Evolutionary conservation across 371 early-diverging fungal species (phyloP).

Genomic region (Actinomortierella ambigua): DNA sequence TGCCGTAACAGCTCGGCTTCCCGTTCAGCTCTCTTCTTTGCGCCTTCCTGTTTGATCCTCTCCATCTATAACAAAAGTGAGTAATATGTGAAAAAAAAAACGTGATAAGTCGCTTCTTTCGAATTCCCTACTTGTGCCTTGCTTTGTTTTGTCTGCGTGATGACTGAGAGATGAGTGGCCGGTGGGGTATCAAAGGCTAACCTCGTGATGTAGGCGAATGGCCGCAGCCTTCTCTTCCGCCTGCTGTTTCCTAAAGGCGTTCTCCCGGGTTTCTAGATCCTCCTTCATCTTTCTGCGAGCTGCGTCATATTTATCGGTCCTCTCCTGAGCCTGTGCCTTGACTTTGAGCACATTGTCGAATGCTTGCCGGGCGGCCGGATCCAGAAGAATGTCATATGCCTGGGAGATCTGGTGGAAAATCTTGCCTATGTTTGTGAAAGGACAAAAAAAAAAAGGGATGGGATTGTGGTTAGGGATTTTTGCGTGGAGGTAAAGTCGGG

Average conservation of each 20-base stretch:
- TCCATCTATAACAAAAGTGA: too few relatives aligned
- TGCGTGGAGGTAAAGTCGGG: too few relatives aligned
- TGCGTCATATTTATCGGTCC: constrained; percentile 31
- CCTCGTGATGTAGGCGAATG: constrained; percentile 29
- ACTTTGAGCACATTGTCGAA: constrained; percentile 37
- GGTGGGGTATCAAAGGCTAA: too few relatives aligned
- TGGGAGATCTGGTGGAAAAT: constrained; percentile 41
- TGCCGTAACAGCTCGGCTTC: constrained; percentile 33
- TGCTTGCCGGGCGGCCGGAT: constrained; percentile 40
- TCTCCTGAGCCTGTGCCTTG: constrained; percentile 35
- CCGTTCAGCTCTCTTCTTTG: constrained; percentile 20
- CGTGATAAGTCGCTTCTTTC: too few relatives aligned
- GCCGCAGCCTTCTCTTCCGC: constrained; percentile 33
- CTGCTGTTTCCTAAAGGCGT: constrained; percentile 35
- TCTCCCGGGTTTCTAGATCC: constrained; percentile 35
- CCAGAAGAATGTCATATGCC: constrained; percentile 38
- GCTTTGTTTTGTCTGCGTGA: too few relatives aligned
- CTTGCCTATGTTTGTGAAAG: constrained; percentile 15
- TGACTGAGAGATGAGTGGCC: too few relatives aligned
- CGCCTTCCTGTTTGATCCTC: constrained; percentile 27
- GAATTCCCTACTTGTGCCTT: too few relatives aligned
- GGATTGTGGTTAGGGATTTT: too few relatives aligned
- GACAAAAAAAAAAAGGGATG: background rate
- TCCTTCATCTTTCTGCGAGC: constrained; percentile 34
- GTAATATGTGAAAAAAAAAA: too few relatives aligned